Evolutionary conservation across 345 rosid genomes (phyloP), one percentile per base, ranked within the genome.

Genomic region (Camelina laxa): DNA sequence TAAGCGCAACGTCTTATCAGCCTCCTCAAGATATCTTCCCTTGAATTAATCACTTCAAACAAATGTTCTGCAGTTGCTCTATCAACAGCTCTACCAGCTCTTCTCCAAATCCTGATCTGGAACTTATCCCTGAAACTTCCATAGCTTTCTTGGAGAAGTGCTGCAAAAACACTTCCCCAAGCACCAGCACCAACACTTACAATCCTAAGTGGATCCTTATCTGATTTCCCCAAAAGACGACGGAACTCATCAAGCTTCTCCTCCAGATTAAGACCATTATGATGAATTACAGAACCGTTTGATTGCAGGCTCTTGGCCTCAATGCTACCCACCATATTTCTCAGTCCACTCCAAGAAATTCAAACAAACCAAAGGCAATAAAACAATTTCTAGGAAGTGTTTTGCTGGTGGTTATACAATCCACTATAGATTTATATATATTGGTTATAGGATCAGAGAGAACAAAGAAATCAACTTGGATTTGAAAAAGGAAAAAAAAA

Each of bases 131-230:
- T 82, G 44, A 89, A 82, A 33, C 88, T 79, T 59, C 99, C 97
- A 70, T 89, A 95, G 75, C 85, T 81, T 33, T 92, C 96, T 81
- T 95, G 99, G 72, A 95, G 78, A 82, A 95, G 79, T 19, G 99
- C 96, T 64, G 89, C 81, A 70, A 92, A 95, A 48, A 92, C 99
- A 79, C 98, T 92, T 33, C 98, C 98, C 98, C 99, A 95, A 59
- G 98, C 99, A 60, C 99, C 98, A 0, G 97, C 98, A 31, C 99
- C 99, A 22, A 95, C 84, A 21, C 97, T 92, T 9, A 90, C 98
- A 55, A 92, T 89, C 79, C 93, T 90, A 21, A 95, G 70, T 0
- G 97, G 97, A 81, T 90, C 97, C 8, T 91, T 90, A 24, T 90
- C 92, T 1, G 89, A 77, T 78, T 95, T 95, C 17, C 92, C 94